Evolutionary conservation across 257 asterid species (phyloP), one percentile per base, ranked within the genome.

Genomic region (Euphrasia confusa): DNA sequence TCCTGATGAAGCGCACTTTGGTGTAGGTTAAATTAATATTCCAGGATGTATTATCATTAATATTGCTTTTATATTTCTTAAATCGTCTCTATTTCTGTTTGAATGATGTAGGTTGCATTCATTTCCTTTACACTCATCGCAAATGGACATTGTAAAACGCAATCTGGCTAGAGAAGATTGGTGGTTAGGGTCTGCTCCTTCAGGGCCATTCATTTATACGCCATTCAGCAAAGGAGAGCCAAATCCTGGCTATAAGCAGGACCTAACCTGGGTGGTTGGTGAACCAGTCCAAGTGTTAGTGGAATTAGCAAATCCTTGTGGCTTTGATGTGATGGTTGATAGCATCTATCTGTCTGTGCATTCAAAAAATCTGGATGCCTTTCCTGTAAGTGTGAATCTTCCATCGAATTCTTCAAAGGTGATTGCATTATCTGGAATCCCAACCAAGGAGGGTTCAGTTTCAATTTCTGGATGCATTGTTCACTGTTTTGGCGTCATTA

Each of bases 251-350:
- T 78, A 73, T 78, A 89, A 93, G 85, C 96, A 83, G 74, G 99
- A 89, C 72, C 68, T 87, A 64, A 73, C 79, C 44, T 93, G 99
- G 99, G 97, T 93, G 52, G 86, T 83, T 33, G 99, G 97, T 27
- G 99, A 93, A 79, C 96, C 96, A 5, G 92, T 85, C 26, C 99
- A 89, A 80, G 95, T 93, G 71, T 74, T 89, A 1, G 97, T 93
- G 74, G 99, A 93, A 77, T 82, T 93, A 77, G 99, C 99, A 42
- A 93, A 93, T 82, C 99, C 99, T 63, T 93, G 99, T 78, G 97
- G 99, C 68, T 93, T 93, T 71, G 99, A 93, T 65, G 81, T 93
- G 81, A 75, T 74, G 84, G 91, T 93, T 61, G 97, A 89, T 54
- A 93, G 97, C 75, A 93, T 93, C 69, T 93, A 89, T 73, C 84